These are phyloP conservation scores for Cystobasidiaceae sp. DNA, from an alignment of 1,284 basidiomycete species.

Conservation along the genomic window DNA sequence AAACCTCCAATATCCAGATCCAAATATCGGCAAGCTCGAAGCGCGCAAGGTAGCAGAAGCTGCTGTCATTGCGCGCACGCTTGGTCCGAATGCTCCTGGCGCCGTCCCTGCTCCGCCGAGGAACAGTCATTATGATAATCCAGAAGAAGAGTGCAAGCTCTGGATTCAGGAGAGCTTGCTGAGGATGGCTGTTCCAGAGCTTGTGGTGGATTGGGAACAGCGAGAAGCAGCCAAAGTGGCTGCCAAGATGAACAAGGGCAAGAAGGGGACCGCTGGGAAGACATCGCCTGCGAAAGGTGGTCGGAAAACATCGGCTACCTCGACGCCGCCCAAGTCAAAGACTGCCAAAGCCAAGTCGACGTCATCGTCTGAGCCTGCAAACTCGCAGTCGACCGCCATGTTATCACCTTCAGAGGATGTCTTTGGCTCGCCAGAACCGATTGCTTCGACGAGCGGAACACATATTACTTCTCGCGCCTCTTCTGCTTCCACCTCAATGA, in stretches of 20 bases:
- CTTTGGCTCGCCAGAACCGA: neutral
- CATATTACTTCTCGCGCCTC: neutral
- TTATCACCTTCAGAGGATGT: neutral
- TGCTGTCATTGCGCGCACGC: neutral
- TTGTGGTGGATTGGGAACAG: slow-evolving; percentile 9
- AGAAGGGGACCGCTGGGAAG: neutral
- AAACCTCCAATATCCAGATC: slow-evolving; percentile 10
- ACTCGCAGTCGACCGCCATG: neutral
- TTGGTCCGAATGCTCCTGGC: slow-evolving; percentile 1
- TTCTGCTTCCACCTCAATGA: neutral
- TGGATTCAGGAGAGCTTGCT: slow-evolving; percentile 29
- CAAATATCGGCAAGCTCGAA: slow-evolving; percentile 24
- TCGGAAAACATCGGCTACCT: no score
- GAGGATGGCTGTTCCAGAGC: neutral
- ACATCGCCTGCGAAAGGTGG: no score
- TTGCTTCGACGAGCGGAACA: neutral
- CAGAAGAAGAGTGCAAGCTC: slow-evolving; percentile 1
- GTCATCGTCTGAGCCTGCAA: neutral
- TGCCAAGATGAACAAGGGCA: slow-evolving; percentile 15
- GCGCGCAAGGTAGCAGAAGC: slow-evolving; percentile 13
- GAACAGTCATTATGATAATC: slow-evolving; percentile 11
- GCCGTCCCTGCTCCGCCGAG: neutral
- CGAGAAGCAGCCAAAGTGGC: slow-evolving; percentile 7
- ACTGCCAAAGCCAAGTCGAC: neutral
- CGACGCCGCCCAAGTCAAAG: neutral